phyloP scores from a whole-genome alignment of 768 basidiomycete genomes.

The Termitomyces sp. region DNA sequence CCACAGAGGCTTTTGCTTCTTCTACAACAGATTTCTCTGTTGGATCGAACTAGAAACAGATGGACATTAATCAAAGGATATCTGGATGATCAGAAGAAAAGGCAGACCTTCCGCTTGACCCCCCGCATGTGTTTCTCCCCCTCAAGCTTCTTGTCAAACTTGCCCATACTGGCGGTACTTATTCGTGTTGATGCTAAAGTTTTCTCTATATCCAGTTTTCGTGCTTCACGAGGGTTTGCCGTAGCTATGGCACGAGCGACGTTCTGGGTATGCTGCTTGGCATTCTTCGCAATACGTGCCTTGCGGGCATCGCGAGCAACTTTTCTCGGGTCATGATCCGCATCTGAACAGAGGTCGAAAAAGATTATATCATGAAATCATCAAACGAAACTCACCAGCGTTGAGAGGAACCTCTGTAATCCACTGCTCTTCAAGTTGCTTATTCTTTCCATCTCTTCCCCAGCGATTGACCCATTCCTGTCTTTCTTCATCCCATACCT shows the following conservation, averaged over 20 bases:
- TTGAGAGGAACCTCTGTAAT: constrained; percentile 84
- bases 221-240: constrained; percentile 31
- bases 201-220: constrained; percentile 71
- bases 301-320: constrained; percentile 76
- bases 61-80: not conserved
- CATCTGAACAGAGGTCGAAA: constrained; percentile 37
- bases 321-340: constrained; percentile 75
- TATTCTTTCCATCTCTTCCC: constrained; percentile 90
- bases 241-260: constrained; percentile 44
- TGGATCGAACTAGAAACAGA: constrained; percentile 66
- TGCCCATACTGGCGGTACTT: constrained; percentile 95
- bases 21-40: constrained; percentile 55
- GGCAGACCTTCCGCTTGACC: constrained; percentile 83
- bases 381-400: constrained; percentile 47
- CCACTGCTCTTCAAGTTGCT: constrained; percentile 83
- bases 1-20: constrained; percentile 72
- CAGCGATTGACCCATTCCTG: constrained; percentile 91
- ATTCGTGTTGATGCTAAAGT: constrained; percentile 69
- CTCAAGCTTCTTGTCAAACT: constrained; percentile 84
- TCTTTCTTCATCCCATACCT: constrained; percentile 90
- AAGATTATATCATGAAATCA: not conserved
- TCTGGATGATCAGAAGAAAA: not conserved
- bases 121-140: constrained; percentile 88
- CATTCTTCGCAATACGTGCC: constrained; percentile 78
- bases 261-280: constrained; percentile 70